Evolutionary conservation across 345 rosid species (phyloP).

Genomic region (Melaleuca quinquenervia): DNA sequence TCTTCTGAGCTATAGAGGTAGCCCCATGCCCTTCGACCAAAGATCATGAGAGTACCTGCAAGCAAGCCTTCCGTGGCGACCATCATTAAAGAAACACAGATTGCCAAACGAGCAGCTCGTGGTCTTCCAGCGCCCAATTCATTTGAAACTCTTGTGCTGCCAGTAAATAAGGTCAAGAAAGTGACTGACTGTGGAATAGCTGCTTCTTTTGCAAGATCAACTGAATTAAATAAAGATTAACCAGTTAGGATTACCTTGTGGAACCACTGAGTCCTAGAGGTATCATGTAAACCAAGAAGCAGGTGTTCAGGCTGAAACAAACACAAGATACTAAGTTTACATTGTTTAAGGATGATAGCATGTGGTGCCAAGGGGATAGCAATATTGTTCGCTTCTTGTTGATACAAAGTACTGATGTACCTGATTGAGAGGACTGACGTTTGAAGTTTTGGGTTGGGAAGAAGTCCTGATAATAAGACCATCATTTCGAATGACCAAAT

Average conservation of each 20-base stretch:
- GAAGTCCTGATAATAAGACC: neutral
- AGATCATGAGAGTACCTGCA: constrained; percentile 13
- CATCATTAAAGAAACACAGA: constrained; percentile 11
- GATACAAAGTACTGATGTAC: neutral
- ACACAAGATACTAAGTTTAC: constrained; percentile 25
- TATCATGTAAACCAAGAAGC: constrained; percentile 1
- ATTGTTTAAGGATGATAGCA: neutral
- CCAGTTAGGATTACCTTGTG: constrained; percentile 1
- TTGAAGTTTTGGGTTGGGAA: neutral
- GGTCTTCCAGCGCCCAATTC: constrained; percentile 46
- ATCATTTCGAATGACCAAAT: neutral
- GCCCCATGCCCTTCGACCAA: constrained; percentile 16
- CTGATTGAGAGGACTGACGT: neutral
- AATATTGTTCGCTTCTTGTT: neutral
- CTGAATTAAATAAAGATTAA: neutral
- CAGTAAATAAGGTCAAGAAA: neutral
- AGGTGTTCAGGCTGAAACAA: constrained; percentile 14
- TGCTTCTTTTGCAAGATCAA: neutral
- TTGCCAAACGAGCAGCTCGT: constrained; percentile 24
- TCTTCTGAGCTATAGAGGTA: constrained; percentile 21
- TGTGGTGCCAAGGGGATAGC: neutral
- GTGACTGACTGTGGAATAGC: neutral
- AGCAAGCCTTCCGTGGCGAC: constrained; percentile 15
- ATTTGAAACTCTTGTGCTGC: constrained; percentile 42
- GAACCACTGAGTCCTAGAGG: constrained; percentile 19